Conservation (phyloP, 2,329 filamentous ascomycete genomes). For the Pseudocercospora pini-densiflorae region DNA sequence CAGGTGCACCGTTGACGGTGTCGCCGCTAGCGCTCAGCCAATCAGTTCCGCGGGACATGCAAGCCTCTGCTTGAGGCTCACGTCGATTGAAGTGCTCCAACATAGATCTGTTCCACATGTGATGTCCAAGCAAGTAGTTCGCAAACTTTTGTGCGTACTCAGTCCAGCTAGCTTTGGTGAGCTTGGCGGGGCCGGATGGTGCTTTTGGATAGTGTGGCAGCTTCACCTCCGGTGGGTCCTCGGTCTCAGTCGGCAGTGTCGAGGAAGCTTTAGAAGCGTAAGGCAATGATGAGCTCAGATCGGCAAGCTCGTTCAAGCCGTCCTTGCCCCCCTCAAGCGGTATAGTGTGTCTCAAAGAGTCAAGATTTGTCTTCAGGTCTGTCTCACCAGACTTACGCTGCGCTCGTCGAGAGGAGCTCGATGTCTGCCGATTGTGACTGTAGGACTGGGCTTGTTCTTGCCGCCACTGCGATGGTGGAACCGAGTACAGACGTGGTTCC, state of each 20-base stretch:
- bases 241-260: conserved; percentile 47
- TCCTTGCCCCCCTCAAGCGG: conserved; percentile 51
- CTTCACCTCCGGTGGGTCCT: conserved; percentile 47
- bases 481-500: conserved; percentile 40
- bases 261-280: conserved; percentile 61
- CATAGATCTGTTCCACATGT: conserved; percentile 59
- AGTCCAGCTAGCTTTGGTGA: conserved; percentile 55
- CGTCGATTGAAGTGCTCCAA: conserved; percentile 60
- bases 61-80: conserved; percentile 45
- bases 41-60: conserved; percentile 45
- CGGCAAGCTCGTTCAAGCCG: conserved; percentile 59
- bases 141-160: conserved; percentile 59
- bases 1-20: conserved; percentile 41
- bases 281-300: conserved; percentile 60
- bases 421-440: conserved; percentile 26
- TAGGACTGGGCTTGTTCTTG: conserved; percentile 24
- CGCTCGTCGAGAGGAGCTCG: conserved; percentile 18
- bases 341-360: conserved; percentile 53
- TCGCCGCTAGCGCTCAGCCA: conserved; percentile 57
- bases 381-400: conserved; percentile 20
- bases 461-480: conserved; percentile 40
- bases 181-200: conserved; percentile 44
- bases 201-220: conserved; percentile 55
- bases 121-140: conserved; percentile 61
- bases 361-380: conserved; percentile 41